phyloP scores from a whole-genome alignment of 1,284 basidiomycete species.

The Leccinum variabile region DNA sequence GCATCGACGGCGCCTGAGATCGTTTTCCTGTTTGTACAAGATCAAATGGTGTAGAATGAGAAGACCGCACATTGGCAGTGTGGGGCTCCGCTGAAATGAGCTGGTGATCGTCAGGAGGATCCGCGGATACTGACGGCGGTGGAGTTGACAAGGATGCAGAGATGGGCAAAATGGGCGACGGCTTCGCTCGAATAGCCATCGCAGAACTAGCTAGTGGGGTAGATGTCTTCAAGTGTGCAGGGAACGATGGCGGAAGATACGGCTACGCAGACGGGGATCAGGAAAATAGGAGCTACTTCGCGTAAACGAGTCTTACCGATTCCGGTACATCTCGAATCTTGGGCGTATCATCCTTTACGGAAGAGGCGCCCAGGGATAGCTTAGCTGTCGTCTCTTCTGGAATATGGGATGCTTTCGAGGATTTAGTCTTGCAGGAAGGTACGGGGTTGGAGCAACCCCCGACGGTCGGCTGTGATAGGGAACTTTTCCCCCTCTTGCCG shows the following conservation, averaged over 20 bases:
- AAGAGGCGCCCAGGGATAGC: slow-evolving; percentile 3
- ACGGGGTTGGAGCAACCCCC: slow-evolving; percentile 8
- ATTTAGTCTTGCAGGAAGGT: slow-evolving; percentile 4
- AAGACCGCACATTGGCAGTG: slow-evolving; percentile 14
- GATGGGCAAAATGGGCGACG: slow-evolving; percentile 29
- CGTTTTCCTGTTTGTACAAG: slow-evolving; percentile 21
- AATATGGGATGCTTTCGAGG: slow-evolving; percentile 3
- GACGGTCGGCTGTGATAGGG: slow-evolving; percentile 2
- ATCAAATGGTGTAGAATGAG: slow-evolving; percentile 14
- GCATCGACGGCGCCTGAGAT: slow-evolving; percentile 9
- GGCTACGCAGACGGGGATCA: slow-evolving; percentile 24
- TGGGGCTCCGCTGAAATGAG: slow-evolving; percentile 5
- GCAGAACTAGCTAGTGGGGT: slow-evolving; percentile 25
- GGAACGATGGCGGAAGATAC: slow-evolving; percentile 36
- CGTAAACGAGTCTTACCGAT: slow-evolving; percentile 25
- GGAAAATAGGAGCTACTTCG: slow-evolving; percentile 6
- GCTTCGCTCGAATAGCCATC: slow-evolving; percentile 26
- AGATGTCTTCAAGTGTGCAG: slow-evolving; percentile 30
- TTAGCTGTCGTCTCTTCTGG: not conserved
- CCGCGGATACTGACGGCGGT: slow-evolving; percentile 16
- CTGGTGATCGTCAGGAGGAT: slow-evolving; percentile 17
- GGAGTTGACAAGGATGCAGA: slow-evolving; percentile 20
- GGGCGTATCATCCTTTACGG: slow-evolving; percentile 8
- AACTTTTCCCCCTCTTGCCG: slow-evolving; percentile 22
- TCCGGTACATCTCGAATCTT: slow-evolving; percentile 34